Evolutionary conservation across 2,329 filamentous ascomycete genomes (phyloP).

Genomic region (Nothophaeocryptopus gaeumannii): DNA sequence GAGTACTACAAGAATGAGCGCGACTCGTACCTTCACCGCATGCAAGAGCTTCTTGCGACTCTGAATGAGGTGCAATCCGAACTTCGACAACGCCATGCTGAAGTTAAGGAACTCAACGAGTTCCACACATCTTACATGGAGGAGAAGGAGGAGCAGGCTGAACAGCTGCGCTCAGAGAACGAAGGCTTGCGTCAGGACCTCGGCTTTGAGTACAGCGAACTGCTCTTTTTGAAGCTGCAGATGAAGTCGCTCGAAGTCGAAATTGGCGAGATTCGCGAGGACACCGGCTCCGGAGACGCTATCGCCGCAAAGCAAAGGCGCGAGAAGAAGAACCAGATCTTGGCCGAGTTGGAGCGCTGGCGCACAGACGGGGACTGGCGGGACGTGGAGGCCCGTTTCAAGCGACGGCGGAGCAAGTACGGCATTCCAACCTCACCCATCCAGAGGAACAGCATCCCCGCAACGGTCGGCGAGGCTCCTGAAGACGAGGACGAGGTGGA

Average conservation of each 20-base stretch:
- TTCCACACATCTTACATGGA: constrained; percentile 30
- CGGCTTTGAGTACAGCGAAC: constrained; percentile 39
- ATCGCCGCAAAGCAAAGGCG: constrained; percentile 5
- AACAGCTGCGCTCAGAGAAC: constrained; percentile 37
- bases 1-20: constrained; percentile 25
- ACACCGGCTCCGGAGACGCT: constrained; percentile 16
- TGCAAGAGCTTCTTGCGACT: constrained; percentile 31
- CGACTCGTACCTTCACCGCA: constrained; percentile 29
- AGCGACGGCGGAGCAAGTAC: constrained; percentile 30
- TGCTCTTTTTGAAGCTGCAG: constrained; percentile 41
- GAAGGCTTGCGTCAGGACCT: constrained; percentile 37
- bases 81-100: constrained; percentile 33
- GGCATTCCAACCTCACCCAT: constrained; percentile 24
- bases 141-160: constrained; percentile 31
- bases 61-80: constrained; percentile 32
- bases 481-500: constrained; percentile 17
- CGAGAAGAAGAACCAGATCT: constrained; percentile 23
- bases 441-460: constrained; percentile 5
- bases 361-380: constrained; percentile 34
- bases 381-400: constrained; percentile 34
- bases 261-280: constrained; percentile 23
- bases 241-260: constrained; percentile 38
- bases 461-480: constrained; percentile 6
- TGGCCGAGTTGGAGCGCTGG: constrained; percentile 36
- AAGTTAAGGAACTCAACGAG: constrained; percentile 34